phyloP scores from a whole-genome alignment of 2,329 filamentous ascomycete genomes.

The Juglanconis sp. region DNA sequence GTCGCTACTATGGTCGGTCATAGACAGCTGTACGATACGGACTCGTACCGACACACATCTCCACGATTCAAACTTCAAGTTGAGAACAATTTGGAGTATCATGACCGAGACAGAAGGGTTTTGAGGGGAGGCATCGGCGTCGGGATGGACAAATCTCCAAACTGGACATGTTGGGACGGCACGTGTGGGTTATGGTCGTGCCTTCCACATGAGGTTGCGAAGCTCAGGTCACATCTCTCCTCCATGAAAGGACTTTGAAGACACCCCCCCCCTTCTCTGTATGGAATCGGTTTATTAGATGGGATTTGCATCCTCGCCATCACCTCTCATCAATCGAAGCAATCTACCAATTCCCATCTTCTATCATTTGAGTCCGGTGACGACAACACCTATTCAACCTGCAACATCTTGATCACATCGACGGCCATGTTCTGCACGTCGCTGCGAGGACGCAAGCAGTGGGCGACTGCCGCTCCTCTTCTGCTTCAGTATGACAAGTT shows the following conservation, averaged over 20 bases:
- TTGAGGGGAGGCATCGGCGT: neutral
- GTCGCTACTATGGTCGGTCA: neutral
- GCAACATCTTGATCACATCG: neutral
- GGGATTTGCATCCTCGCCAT: neutral
- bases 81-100: neutral
- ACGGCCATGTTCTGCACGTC: conserved; percentile 36
- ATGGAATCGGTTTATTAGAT: neutral
- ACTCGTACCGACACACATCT: neutral
- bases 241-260: neutral
- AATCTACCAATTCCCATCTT: neutral
- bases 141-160: neutral
- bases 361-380: neutral
- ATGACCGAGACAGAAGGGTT: neutral
- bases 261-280: neutral
- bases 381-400: neutral
- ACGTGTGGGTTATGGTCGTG: neutral
- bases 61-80: neutral
- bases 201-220: neutral
- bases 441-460: conserved; percentile 34
- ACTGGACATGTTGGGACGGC: neutral
- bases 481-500: conserved; percentile 23
- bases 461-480: conserved; percentile 29
- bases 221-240: neutral
- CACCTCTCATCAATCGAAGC: conserved; percentile 10
- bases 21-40: neutral